Evolutionary conservation across 106 monocot genomes (phyloP), one percentile per base, ranked within the genome.

Genomic region (Cymbidium sinense): DNA sequence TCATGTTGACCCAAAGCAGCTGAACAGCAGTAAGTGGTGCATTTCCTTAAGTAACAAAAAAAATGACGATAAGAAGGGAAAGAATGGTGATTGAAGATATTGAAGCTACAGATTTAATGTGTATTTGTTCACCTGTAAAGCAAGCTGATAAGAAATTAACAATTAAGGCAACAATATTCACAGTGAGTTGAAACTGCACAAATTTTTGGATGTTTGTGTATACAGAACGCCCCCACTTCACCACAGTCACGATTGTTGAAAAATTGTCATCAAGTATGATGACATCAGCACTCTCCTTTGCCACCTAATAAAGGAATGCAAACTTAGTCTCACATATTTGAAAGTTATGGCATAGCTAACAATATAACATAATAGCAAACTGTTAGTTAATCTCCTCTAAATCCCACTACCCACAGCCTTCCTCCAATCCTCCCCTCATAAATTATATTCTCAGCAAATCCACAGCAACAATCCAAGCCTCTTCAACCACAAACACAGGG

Each of bases 261-360:
- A 91, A 91, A 80, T 91, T 91, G 70, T 91, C 90, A 85, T 91
- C 87, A 19, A 91, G 77, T 77, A 91, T 87, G 34, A 91, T 86
- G 55, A 91, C 81, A 84, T 91, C 90, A 44, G 90, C 87, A 79
- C 87, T 91, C 75, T 91, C 90, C 69, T 91, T 91, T 31, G 90
- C 87, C 67, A 91, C 90, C 90, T 87, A 80, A 43, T 20, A 39
- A 36, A 37, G 35, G 20, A 19, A 71, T 67, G 67, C 33, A 67
- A 31, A 67, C 31, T 67, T 15, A 64, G 67, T 33, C 67, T 67
- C 67, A 33, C 25, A 33, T 31, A 25, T 29, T 64, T 67, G 67
- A 2, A 33, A 67, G 67, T 11, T 67, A 31, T 34, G 31, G 15
- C 15, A 34, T 67, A 33, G 67, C 67, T 23, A 67, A 33, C 15